Conservation (phyloP, 1,139 yeast genomes). For the Taphrina betulina region DNA sequence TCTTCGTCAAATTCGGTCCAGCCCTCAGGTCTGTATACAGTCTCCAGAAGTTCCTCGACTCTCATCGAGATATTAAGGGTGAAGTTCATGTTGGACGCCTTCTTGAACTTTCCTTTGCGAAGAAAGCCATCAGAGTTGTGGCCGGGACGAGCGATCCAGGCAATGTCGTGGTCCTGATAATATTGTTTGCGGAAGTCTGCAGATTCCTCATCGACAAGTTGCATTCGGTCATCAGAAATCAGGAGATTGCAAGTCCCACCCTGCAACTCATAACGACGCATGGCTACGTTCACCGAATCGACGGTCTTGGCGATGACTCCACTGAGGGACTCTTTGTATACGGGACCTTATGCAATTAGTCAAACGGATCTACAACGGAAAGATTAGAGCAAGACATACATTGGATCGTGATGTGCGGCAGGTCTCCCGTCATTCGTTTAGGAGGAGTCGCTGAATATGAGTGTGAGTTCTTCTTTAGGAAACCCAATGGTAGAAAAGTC, state of each 20-base stretch:
- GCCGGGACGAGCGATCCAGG: slow-evolving; percentile 36
- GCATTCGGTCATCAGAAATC: slow-evolving; percentile 34
- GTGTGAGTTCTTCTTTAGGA: slow-evolving; percentile 24
- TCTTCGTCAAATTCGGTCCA: slow-evolving; percentile 31
- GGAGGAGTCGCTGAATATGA: slow-evolving; percentile 31
- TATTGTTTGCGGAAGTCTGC: slow-evolving; percentile 30
- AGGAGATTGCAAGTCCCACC: slow-evolving; percentile 34
- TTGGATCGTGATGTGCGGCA: slow-evolving; percentile 35
- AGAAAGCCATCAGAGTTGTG: slow-evolving; percentile 35
- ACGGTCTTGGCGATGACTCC: slow-evolving; percentile 34
- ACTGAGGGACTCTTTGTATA: slow-evolving; percentile 35
- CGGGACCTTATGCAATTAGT: slow-evolving; percentile 33
- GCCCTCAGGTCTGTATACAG: slow-evolving; percentile 34
- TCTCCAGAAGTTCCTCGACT: slow-evolving; percentile 35
- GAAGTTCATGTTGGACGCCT: slow-evolving; percentile 30
- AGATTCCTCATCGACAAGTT: slow-evolving; percentile 23
- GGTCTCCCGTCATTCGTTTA: slow-evolving; percentile 29
- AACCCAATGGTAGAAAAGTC: slow-evolving; percentile 31
- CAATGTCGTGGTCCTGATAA: slow-evolving; percentile 35
- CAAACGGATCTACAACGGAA: not conserved
- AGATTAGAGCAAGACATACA: not conserved
- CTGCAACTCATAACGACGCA: slow-evolving; percentile 33
- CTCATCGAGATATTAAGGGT: slow-evolving; percentile 33
- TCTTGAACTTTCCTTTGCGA: slow-evolving; percentile 27
- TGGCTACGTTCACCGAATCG: slow-evolving; percentile 27